phyloP scores from a whole-genome alignment of 1,284 basidiomycete species.

The Microbotryum lychnidis-dioicae region DNA sequence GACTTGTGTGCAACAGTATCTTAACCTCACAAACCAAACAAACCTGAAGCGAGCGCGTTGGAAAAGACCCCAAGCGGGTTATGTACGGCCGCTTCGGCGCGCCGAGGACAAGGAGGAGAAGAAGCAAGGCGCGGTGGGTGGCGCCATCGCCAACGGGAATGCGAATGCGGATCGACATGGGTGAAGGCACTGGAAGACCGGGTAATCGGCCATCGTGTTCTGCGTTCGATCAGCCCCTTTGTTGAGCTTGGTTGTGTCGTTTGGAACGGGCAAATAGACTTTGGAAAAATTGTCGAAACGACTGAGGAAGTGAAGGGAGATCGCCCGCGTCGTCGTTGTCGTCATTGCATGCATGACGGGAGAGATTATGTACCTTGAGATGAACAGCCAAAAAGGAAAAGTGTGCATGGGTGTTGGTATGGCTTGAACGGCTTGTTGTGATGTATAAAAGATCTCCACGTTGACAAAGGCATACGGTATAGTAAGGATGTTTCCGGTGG shows the following conservation, averaged over 20 bases:
- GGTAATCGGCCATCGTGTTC: slow-evolving; percentile 52
- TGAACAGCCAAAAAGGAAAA: too few relatives aligned
- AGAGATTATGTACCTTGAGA: too few relatives aligned
- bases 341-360: too few relatives aligned
- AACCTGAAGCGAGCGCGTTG: too few relatives aligned
- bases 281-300: slow-evolving; percentile 82
- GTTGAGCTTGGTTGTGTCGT: background rate
- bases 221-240: too few relatives aligned
- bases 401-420: too few relatives aligned
- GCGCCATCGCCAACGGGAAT: slow-evolving; percentile 36
- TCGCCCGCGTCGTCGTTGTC: background rate
- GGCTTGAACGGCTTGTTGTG: too few relatives aligned
- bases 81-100: slow-evolving; percentile 56
- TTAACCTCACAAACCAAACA: too few relatives aligned
- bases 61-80: slow-evolving; percentile 50
- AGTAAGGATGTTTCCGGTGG: too few relatives aligned
- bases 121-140: slow-evolving; percentile 68
- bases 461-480: too few relatives aligned
- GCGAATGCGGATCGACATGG: slow-evolving; percentile 19
- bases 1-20: too few relatives aligned
- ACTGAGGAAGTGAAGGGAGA: slow-evolving; percentile 45
- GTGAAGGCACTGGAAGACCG: slow-evolving; percentile 86
- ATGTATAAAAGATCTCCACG: too few relatives aligned
- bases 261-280: slow-evolving; percentile 46
- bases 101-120: slow-evolving; percentile 34